Base-by-base conservation (phyloP, 2,329 filamentous ascomycete genomes). In the Aspergillus piperis region DNA sequence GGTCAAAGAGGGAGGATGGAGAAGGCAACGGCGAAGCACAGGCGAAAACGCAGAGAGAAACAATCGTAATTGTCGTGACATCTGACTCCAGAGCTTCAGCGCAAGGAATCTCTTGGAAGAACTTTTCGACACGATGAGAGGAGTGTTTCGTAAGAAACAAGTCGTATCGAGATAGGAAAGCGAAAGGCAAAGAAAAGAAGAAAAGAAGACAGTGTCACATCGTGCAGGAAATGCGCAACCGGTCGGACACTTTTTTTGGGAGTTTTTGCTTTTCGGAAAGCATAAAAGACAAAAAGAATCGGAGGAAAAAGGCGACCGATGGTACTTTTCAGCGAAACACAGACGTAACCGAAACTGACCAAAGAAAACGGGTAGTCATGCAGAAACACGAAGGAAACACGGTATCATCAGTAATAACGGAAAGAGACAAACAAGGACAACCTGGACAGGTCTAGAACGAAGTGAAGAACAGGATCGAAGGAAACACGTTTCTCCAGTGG, bases 51-150 rank as follows among this genome's bases (percentile, higher is more conserved):
- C 49, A 30, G 68, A 67, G 70, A 71, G 73, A 72, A 74, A 76
- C 73, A 71, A 68, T 75, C 72, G 69, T 75, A 62, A 73, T 73
- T 71, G 67, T 74, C 72, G 71, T 74, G 70, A 72, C 70, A 71
- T 70, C 70, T 64, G 61, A 62, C 64, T 64, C 61, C 63, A 60
- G 62, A 58, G 62, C 30, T 42, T 39, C 39, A 17, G 42, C 60
- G 57, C 60, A 48, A 63, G 63, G 63, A 60, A 52, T 66, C 60
- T 61, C 66, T 52, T 42, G 53, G 48, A 11, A 54, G 51, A 63
- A 58, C 60, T 51, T 63, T 61, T 44, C 62, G 56, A 64, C 62
- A 67, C 44, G 64, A 56, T 58, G 54, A 62, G 59, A 59, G 27
- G 59, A 59, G 27, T 53, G 36, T 50, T 62, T 53, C 51, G 60